Percentiles rank a stretch among this genome's conserved stretches.
Conservation (phyloP, 768 basidiomycete genomes). For the Hebeloma cylindrosporum region DNA sequence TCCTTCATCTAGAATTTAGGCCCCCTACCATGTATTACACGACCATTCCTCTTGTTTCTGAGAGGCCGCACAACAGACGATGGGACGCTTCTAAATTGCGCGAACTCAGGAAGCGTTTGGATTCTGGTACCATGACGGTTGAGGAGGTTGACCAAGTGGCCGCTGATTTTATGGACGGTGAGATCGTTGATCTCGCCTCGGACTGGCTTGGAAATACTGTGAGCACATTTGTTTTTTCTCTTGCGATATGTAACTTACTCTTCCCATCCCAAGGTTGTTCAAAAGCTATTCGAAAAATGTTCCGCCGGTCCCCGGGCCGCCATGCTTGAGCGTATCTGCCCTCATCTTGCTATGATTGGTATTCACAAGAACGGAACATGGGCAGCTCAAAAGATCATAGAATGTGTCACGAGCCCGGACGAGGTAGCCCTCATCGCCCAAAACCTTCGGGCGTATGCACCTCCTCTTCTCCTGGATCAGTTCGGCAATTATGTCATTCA, state of each 20-base stretch:
- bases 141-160: slow-evolving; percentile 92
- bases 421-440: slow-evolving; percentile 84
- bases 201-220: slow-evolving; percentile 99
- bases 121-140: slow-evolving; percentile 79
- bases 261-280: slow-evolving; percentile 65
- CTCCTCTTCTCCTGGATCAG: slow-evolving; percentile 91
- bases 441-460: slow-evolving; percentile 87
- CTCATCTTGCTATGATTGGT: slow-evolving; percentile 95
- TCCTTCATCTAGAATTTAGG: slow-evolving; percentile 67
- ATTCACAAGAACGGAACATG: slow-evolving; percentile 99
- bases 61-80: slow-evolving; percentile 79
- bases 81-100: slow-evolving; percentile 95
- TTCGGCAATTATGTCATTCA: slow-evolving; percentile 94
- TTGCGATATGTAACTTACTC: slow-evolving; percentile 7
- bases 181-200: slow-evolving; percentile 92
- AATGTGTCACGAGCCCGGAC: slow-evolving; percentile 85
- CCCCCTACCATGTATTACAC: slow-evolving; percentile 96
- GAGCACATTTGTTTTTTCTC: slow-evolving; percentile 22
- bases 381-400: slow-evolving; percentile 99
- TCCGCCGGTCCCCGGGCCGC: slow-evolving; percentile 73
- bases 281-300: slow-evolving; percentile 94
- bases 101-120: slow-evolving; percentile 91
- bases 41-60: slow-evolving; percentile 87
- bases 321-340: slow-evolving; percentile 92
- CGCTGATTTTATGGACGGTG: slow-evolving; percentile 87